These are phyloP conservation scores for Sutorius eximius DNA, from an alignment of 1,284 basidiomycete species.

Conservation along the genomic window DNA sequence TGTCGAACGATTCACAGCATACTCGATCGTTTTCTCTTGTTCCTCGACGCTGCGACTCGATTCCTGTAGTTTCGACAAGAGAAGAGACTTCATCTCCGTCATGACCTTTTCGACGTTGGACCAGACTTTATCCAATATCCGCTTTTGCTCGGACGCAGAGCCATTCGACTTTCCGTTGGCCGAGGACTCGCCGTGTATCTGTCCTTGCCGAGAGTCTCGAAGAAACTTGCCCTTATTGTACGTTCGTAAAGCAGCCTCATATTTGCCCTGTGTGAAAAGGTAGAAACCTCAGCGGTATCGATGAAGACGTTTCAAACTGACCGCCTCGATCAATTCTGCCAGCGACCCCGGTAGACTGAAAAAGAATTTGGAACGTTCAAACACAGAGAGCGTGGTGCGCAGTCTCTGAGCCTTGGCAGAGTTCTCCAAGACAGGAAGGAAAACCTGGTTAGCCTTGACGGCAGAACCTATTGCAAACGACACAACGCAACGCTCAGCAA, in stretches of 20 bases:
- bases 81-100: slow-evolving; percentile 81
- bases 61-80: slow-evolving; percentile 82
- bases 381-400: slow-evolving; percentile 90
- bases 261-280: slow-evolving; percentile 67
- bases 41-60: slow-evolving; percentile 82
- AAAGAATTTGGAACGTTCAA: slow-evolving; percentile 97
- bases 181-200: slow-evolving; percentile 61
- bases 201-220: slow-evolving; percentile 83
- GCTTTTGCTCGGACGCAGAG: slow-evolving; percentile 77
- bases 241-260: slow-evolving; percentile 91
- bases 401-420: slow-evolving; percentile 93
- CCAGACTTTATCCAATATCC: slow-evolving; percentile 97
- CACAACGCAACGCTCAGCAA: slow-evolving; percentile 3
- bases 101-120: slow-evolving; percentile 92
- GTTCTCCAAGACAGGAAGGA: slow-evolving; percentile 95
- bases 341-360: slow-evolving; percentile 95
- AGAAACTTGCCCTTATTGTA: slow-evolving; percentile 98
- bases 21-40: slow-evolving; percentile 98
- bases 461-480: slow-evolving; percentile 59
- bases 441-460: slow-evolving; percentile 92
- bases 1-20: slow-evolving; percentile 30
- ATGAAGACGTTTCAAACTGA: slow-evolving; percentile 39
- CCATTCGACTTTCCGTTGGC: slow-evolving; percentile 55
- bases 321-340: slow-evolving; percentile 87
- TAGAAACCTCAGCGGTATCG: slow-evolving; percentile 3